Conservation (phyloP, 164 flowering plant genomes). For the Euptelea pleiosperma region DNA sequence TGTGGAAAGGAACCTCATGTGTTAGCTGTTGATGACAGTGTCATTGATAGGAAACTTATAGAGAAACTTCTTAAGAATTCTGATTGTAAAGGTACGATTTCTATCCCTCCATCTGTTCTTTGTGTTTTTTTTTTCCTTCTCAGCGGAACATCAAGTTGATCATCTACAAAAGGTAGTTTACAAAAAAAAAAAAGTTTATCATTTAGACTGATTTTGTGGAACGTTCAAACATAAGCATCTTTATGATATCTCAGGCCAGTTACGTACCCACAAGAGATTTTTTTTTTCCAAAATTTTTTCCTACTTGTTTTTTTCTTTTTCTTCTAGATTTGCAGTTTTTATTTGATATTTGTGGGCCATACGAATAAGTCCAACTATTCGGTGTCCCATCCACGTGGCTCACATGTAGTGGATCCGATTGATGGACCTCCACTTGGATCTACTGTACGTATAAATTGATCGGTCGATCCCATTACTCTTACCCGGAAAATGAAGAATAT, state of each 20-base stretch:
- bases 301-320: neutral
- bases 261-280: neutral
- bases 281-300: neutral
- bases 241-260: neutral
- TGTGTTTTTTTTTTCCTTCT: neutral
- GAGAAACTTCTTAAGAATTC: constrained; percentile 57
- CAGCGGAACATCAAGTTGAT: neutral
- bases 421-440: too few species aligned
- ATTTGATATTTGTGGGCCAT: too few species aligned
- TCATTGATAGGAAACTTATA: constrained; percentile 57
- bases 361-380: too few species aligned
- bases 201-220: neutral
- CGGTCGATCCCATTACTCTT: too few species aligned
- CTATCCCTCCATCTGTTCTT: neutral
- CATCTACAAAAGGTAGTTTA: neutral
- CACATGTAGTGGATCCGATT: too few species aligned
- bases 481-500: too few species aligned
- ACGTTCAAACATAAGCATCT: neutral
- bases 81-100: constrained; percentile 56
- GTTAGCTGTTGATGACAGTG: constrained; percentile 75
- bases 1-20: constrained; percentile 52
- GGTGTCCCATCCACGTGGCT: too few species aligned
- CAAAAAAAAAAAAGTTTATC: neutral
- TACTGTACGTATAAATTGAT: too few species aligned
- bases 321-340: too few species aligned